phyloP scores from a whole-genome alignment of 1,284 basidiomycete genomes.

The Butyriboletus pseudospeciosus region DNA sequence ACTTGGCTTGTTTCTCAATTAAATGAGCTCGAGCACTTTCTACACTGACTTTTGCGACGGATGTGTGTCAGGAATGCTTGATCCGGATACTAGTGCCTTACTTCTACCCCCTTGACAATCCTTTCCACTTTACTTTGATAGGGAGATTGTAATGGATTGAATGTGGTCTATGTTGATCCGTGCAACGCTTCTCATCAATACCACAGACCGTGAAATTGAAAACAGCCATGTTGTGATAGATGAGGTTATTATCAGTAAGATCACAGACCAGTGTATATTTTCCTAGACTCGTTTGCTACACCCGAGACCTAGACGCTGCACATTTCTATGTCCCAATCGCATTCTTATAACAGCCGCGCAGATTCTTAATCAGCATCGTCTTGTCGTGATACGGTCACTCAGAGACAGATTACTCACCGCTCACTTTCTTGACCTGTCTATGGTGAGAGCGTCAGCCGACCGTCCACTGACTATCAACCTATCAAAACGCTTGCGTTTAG shows the following conservation, averaged over 20 bases:
- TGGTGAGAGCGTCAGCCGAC: conserved; percentile 15
- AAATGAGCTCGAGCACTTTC: no score
- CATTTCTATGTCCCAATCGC: no score
- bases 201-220: background rate
- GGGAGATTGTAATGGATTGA: no score
- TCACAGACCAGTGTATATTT: background rate
- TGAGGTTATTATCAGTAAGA: background rate
- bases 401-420: background rate
- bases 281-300: background rate
- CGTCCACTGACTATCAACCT: background rate
- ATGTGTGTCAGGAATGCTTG: no score
- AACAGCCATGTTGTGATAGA: background rate
- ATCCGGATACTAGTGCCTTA: no score
- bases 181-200: background rate
- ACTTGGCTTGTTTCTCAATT: no score
- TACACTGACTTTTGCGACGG: no score
- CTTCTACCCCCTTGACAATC: no score
- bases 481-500: conserved; percentile 5
- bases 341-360: conserved; percentile 8
- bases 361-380: conserved; percentile 17
- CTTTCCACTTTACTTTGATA: no score
- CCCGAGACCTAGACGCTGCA: background rate
- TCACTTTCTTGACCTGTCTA: background rate
- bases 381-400: background rate
- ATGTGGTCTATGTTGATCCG: no score